A percentile compares a stretch with the other conserved stretches of the same genome.
Evolutionary conservation across 495 filamentous ascomycete genomes (phyloP).

Genomic region (Podospora bellae-mahoneyi): DNA sequence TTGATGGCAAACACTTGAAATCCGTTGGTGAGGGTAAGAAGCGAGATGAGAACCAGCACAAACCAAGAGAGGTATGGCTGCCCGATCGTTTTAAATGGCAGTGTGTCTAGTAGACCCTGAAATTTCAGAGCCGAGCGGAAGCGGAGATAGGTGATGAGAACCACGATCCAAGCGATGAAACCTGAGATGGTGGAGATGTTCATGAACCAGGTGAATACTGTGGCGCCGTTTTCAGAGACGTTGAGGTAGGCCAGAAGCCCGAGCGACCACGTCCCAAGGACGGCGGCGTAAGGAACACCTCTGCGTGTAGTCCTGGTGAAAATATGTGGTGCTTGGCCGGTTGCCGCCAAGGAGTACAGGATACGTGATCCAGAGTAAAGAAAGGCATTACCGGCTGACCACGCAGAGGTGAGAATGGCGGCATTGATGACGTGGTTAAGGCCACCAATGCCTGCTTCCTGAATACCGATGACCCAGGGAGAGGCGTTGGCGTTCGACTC

Average conservation of each 20-base stretch:
- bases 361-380: conserved; percentile 79
- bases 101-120: conserved; percentile 35
- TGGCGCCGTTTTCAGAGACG: conserved; percentile 49
- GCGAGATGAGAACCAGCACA: conserved; percentile 34
- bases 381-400: conserved; percentile 68
- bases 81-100: conserved; percentile 39
- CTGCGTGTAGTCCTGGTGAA: conserved; percentile 51
- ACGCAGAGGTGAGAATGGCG: conserved; percentile 49
- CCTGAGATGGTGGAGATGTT: conserved; percentile 50
- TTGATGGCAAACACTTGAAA: conserved; percentile 40
- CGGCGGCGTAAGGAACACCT: conserved; percentile 62
- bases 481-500: conserved; percentile 59
- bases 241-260: conserved; percentile 63
- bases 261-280: conserved; percentile 52
- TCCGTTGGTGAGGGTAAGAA: conserved; percentile 48
- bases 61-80: conserved; percentile 45
- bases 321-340: conserved; percentile 60
- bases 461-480: conserved; percentile 54
- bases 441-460: conserved; percentile 42
- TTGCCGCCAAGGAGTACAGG: conserved; percentile 62
- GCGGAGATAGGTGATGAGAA: conserved; percentile 47
- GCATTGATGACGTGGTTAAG: conserved; percentile 49
- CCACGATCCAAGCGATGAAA: conserved; percentile 49
- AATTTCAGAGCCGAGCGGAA: conserved; percentile 44
- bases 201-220: conserved; percentile 60